Conservation (phyloP, 1,139 yeast genomes). For the Eremothecium gossypii region DNA sequence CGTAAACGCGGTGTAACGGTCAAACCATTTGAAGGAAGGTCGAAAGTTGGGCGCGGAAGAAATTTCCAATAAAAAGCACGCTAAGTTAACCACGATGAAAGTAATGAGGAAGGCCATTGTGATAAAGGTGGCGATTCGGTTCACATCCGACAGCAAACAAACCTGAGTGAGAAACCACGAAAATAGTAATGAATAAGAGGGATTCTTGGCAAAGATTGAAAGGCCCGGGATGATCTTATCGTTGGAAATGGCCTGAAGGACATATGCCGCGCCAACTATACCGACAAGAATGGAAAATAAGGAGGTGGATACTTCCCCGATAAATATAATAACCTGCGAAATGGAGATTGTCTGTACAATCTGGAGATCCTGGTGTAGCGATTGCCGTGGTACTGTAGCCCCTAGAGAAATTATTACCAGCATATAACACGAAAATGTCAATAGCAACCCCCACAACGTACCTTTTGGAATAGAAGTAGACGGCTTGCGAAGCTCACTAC, state of each 20-base stretch:
- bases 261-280: constrained; percentile 85
- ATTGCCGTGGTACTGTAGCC: constrained; percentile 63
- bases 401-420: constrained; percentile 76
- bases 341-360: constrained; percentile 74
- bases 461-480: constrained; percentile 86
- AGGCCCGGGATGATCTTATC: constrained; percentile 80
- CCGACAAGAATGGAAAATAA: constrained; percentile 91
- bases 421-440: constrained; percentile 68
- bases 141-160: constrained; percentile 80
- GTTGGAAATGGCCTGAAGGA: constrained; percentile 81
- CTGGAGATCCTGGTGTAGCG: constrained; percentile 69
- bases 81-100: constrained; percentile 83
- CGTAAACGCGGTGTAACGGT: constrained; percentile 65
- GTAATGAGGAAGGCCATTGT: constrained; percentile 97
- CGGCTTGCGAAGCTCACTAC: constrained; percentile 84
- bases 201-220: constrained; percentile 49
- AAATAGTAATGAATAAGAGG: constrained; percentile 53
- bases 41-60: constrained; percentile 96
- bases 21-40: constrained; percentile 86
- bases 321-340: constrained; percentile 58
- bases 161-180: constrained; percentile 80
- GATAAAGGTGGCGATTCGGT: constrained; percentile 87
- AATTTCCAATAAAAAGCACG: constrained; percentile 76
- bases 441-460: constrained; percentile 67
- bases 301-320: constrained; percentile 86